Percentiles rank a stretch among this genome's conserved stretches.
phyloP scores from a whole-genome alignment of 208 protist genomes.

The Leishmania aethiopica region DNA sequence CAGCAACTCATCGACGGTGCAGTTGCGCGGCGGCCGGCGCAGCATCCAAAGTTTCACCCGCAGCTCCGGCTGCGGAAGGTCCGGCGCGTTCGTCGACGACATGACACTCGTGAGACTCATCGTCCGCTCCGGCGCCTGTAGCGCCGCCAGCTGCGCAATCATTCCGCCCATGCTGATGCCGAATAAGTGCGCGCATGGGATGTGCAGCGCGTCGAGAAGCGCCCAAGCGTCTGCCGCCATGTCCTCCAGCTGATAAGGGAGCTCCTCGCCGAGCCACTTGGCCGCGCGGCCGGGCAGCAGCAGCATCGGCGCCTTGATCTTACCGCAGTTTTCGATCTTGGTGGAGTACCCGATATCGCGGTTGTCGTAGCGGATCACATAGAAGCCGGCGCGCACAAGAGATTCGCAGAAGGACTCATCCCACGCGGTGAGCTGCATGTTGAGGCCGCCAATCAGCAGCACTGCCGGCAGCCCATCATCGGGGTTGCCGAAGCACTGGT shows the following conservation, averaged over 20 bases:
- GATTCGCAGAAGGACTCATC: constrained; percentile 81
- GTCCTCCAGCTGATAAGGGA: constrained; percentile 74
- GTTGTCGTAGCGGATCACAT: constrained; percentile 81
- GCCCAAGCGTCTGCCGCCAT: constrained; percentile 71
- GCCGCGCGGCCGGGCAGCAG: constrained; percentile 50
- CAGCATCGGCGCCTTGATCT: constrained; percentile 47
- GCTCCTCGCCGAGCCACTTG: constrained; percentile 57
- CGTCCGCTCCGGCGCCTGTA: constrained; percentile 60
- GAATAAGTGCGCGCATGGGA: constrained; percentile 68
- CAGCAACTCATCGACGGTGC: constrained; percentile 67
- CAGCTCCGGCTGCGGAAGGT: constrained; percentile 68
- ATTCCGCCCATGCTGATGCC: constrained; percentile 87
- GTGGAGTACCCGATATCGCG: constrained; percentile 79
- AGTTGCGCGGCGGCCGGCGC: constrained; percentile 55
- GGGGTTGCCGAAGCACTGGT: constrained; percentile 77
- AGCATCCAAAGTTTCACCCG: constrained; percentile 84
- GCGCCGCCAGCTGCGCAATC: constrained; percentile 65
- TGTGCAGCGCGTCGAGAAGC: constrained; percentile 55
- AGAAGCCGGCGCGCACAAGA: constrained; percentile 66
- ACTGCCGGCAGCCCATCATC: constrained; percentile 33
- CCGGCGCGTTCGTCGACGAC: constrained; percentile 75
- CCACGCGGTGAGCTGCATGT: constrained; percentile 81
- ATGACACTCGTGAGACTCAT: constrained; percentile 74
- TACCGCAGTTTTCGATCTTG: constrained; percentile 60
- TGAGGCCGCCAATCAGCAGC: constrained; percentile 75